Conservation (phyloP, 257 asterid species). For the Nemophila menziesii region DNA sequence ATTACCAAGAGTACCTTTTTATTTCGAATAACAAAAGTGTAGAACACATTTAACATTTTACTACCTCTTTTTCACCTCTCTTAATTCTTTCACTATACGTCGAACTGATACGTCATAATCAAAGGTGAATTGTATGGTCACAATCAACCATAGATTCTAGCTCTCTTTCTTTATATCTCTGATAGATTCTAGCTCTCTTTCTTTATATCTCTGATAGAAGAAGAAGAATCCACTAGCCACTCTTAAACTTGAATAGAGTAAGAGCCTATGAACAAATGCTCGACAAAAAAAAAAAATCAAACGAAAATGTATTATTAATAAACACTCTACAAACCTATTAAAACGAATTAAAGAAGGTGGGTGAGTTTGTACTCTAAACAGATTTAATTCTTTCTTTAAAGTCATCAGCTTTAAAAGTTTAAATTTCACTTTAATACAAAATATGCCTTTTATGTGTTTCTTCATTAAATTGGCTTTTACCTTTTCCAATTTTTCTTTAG, state of each 20-base stretch:
- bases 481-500: slow-evolving; percentile 5
- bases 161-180: slow-evolving; percentile 2
- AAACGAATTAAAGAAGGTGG: slow-evolving; percentile 5
- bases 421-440: slow-evolving; percentile 5
- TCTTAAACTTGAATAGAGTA: slow-evolving; percentile 11
- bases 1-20: background rate
- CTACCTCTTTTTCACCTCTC: background rate
- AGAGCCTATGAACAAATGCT: slow-evolving; percentile 14
- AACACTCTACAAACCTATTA: background rate
- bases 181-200: slow-evolving; percentile 7
- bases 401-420: slow-evolving; percentile 2
- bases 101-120: slow-evolving; percentile 22
- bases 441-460: slow-evolving; percentile 14
- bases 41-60: background rate
- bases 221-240: slow-evolving; percentile 2
- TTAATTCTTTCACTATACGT: background rate
- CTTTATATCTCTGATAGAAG: slow-evolving; percentile 1
- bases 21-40: no score
- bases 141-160: slow-evolving; percentile 23
- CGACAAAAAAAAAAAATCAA: background rate
- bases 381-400: background rate
- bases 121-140: slow-evolving; percentile 20
- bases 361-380: background rate
- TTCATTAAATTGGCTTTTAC: slow-evolving; percentile 8
- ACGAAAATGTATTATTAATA: background rate